These are phyloP conservation scores for Trichoderma koningiopsis DNA, from an alignment of 2,329 filamentous ascomycete species.

Conservation along the genomic window DNA sequence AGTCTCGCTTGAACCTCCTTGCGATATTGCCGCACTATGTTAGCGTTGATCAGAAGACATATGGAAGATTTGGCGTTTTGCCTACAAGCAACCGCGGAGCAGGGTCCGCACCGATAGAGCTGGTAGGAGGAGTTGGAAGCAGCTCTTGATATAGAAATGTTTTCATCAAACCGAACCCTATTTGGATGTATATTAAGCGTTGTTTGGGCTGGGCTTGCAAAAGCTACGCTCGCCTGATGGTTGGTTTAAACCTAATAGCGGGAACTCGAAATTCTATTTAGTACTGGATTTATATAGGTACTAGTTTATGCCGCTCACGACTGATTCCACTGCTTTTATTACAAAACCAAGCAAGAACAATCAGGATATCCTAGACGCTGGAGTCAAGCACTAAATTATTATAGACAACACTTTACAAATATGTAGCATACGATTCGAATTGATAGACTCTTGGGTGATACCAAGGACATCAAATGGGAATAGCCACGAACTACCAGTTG, in stretches of 20 bases:
- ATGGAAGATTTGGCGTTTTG: conserved; percentile 86
- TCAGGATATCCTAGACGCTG: background rate
- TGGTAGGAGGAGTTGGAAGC: conserved; percentile 52
- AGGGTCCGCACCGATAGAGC: conserved; percentile 56
- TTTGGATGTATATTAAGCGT: conserved; percentile 7
- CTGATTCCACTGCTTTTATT: background rate
- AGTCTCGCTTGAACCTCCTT: conserved; percentile 83
- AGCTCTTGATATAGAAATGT: conserved; percentile 31
- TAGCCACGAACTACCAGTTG: background rate
- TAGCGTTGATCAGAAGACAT: conserved; percentile 93
- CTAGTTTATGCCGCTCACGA: background rate
- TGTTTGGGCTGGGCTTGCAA: background rate
- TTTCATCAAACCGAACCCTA: background rate
- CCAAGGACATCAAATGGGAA: background rate
- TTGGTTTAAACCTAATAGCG: background rate
- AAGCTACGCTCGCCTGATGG: background rate
- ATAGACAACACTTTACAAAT: background rate
- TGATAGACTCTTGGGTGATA: background rate
- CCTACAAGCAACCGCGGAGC: conserved; percentile 56
- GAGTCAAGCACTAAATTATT: background rate
- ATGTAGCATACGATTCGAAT: background rate
- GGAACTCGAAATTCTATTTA: background rate
- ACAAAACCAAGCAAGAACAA: background rate
- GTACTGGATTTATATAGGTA: background rate
- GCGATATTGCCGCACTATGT: conserved; percentile 87